phyloP scores from a whole-genome alignment of 2,329 filamentous ascomycete genomes.

The Claviceps monticola region DNA sequence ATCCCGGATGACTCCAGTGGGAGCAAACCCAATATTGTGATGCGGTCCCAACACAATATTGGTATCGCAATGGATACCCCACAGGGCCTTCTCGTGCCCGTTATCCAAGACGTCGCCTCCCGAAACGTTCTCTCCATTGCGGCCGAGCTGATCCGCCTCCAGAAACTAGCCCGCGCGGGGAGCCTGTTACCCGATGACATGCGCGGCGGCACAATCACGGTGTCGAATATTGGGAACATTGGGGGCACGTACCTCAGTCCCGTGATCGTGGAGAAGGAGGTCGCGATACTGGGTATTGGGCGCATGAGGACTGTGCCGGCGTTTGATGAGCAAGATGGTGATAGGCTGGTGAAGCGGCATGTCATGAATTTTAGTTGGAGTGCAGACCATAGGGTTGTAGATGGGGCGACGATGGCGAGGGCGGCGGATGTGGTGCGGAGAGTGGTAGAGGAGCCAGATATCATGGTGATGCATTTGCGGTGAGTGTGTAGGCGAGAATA shows the following conservation, averaged over 20 bases:
- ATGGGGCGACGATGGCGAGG: conserved; percentile 87
- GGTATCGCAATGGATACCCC: conserved; percentile 94
- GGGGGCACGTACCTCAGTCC: conserved; percentile 86
- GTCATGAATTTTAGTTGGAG: conserved; percentile 92
- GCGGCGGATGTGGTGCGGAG: conserved; percentile 70
- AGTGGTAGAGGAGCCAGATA: conserved; percentile 72
- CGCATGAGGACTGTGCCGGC: conserved; percentile 68
- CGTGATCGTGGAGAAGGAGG: conserved; percentile 79
- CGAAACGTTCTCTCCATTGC: conserved; percentile 70
- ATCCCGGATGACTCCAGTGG: conserved; percentile 31
- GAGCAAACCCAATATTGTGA: conserved; percentile 59
- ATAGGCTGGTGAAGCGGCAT: conserved; percentile 54
- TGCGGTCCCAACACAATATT: conserved; percentile 82
- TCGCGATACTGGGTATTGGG: conserved; percentile 83
- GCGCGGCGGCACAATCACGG: conserved; percentile 77
- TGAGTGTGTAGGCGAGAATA: conserved; percentile 24
- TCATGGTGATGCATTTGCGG: conserved; percentile 71
- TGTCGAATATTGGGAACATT: conserved; percentile 93
- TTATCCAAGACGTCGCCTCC: conserved; percentile 69
- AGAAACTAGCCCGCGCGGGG: conserved; percentile 57
- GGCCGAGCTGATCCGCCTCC: conserved; percentile 59
- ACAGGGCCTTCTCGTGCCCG: conserved; percentile 75
- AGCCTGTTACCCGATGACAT: conserved; percentile 65
- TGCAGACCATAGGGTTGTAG: conserved; percentile 85
- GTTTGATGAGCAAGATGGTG: conserved; percentile 45